A percentile compares a stretch with the other conserved stretches of the same genome.
Conservation (phyloP, 1,284 basidiomycete genomes). For the Cystobasidium sp. region DNA sequence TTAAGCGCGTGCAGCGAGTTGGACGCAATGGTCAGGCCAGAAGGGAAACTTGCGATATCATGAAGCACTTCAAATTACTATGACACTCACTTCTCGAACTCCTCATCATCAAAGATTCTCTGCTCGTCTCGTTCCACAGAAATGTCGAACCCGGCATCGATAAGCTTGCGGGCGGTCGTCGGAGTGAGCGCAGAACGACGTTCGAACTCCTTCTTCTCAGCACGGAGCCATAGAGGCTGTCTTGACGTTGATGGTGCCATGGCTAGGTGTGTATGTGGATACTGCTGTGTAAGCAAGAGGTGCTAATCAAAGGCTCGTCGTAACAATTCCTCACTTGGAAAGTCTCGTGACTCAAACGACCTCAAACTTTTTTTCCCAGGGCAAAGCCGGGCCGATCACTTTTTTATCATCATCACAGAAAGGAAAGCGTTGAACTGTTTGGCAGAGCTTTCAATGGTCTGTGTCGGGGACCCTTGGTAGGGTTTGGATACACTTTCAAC, state of each 20-base stretch:
- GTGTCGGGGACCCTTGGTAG: too few species aligned
- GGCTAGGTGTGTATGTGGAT: background rate
- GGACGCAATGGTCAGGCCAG: background rate
- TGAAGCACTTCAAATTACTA: background rate
- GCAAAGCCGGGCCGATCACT: background rate
- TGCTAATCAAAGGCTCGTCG: background rate
- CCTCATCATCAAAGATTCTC: conserved; percentile 91
- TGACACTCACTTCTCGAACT: conserved; percentile 82
- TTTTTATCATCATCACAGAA: background rate
- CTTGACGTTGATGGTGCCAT: conserved; percentile 37
- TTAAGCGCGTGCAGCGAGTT: background rate
- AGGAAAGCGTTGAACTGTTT: too few species aligned
- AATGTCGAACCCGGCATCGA: conserved; percentile 90
- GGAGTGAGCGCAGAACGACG: conserved; percentile 92
- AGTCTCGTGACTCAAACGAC: background rate
- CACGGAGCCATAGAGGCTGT: conserved; percentile 65
- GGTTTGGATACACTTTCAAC: too few species aligned
- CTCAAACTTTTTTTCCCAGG: background rate
- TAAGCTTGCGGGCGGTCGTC: conserved; percentile 83
- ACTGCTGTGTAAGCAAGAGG: background rate
- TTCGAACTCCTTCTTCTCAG: conserved; percentile 94
- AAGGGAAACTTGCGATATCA: background rate
- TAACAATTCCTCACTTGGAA: background rate
- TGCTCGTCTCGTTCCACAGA: conserved; percentile 91
- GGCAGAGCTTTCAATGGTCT: too few species aligned